phyloP scores from a whole-genome alignment of 345 rosid species.

The Chamaenerion angustifolium region DNA sequence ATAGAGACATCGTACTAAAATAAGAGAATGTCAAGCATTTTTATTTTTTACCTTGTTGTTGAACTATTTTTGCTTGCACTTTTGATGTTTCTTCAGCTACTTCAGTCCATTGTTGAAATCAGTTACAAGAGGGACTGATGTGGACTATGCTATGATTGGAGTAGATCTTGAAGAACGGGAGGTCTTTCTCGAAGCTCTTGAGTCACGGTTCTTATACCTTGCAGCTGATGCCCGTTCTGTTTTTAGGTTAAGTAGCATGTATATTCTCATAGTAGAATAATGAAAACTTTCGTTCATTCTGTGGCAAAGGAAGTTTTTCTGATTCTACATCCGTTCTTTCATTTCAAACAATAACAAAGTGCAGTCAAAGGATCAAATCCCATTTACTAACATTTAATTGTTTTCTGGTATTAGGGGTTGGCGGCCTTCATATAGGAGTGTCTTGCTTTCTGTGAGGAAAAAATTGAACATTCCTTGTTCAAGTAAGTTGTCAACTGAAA shows the following conservation, averaged over 20 bases:
- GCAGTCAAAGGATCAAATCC: background rate
- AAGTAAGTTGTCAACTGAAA: constrained; percentile 62
- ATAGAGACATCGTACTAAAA: too few relatives aligned
- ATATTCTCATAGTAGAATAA: background rate
- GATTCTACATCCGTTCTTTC: background rate
- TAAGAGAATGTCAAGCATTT: background rate
- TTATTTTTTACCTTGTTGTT: background rate
- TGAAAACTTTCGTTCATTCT: background rate
- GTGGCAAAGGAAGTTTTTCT: background rate
- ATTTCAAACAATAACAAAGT: too few relatives aligned
- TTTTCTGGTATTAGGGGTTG: constrained; percentile 44
- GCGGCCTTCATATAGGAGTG: constrained; percentile 76
- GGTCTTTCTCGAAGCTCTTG: constrained; percentile 49
- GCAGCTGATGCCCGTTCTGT: constrained; percentile 94
- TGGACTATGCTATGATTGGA: constrained; percentile 42
- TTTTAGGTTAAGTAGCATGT: constrained; percentile 35
- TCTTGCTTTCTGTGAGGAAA: constrained; percentile 63
- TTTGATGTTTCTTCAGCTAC: constrained; percentile 35
- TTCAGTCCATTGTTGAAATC: constrained; percentile 86
- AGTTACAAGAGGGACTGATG: constrained; percentile 32
- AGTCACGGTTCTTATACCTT: constrained; percentile 72
- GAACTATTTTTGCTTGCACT: constrained; percentile 3
- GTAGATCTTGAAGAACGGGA: constrained; percentile 58
- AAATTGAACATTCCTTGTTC: constrained; percentile 65
- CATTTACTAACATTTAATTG: constrained; percentile 5